phyloP scores from a whole-genome alignment of 495 filamentous ascomycete species.

The Aspergillus asperescens region DNA sequence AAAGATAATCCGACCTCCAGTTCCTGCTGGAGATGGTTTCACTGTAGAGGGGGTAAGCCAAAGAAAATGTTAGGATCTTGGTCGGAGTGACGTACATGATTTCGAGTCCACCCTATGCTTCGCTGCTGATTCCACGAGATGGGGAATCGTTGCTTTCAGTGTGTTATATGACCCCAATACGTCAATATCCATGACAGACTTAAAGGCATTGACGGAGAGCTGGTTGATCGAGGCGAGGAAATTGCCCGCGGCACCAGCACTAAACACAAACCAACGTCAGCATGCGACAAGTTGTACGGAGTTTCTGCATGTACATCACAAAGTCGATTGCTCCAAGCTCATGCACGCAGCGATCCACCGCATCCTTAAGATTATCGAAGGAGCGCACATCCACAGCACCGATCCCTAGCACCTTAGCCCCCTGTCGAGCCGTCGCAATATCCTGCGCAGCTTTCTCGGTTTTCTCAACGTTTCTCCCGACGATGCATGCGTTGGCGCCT shows the following conservation, averaged over 20 bases:
- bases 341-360: conserved; percentile 69
- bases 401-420: conserved; percentile 79
- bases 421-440: conserved; percentile 69
- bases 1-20: conserved; percentile 82
- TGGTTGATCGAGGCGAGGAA: conserved; percentile 85
- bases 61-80: not conserved
- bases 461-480: conserved; percentile 86
- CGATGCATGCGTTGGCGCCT: conserved; percentile 88
- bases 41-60: conserved; percentile 18
- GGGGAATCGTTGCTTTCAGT: conserved; percentile 79
- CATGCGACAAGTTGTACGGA: not conserved
- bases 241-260: conserved; percentile 92
- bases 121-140: conserved; percentile 67
- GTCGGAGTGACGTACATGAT: conserved; percentile 30
- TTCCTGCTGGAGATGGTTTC: conserved; percentile 42
- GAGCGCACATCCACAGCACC: conserved; percentile 80
- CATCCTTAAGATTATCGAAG: conserved; percentile 59
- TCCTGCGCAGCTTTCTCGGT: conserved; percentile 73
- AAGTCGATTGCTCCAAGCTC: conserved; percentile 87
- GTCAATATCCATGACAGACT: conserved; percentile 93
- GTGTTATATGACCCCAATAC: conserved; percentile 91
- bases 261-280: conserved; percentile 29
- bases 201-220: conserved; percentile 84
- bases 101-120: conserved; percentile 51
- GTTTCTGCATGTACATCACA: conserved; percentile 62